Evolutionary conservation across 371 early-diverging fungal species (phyloP).

Genomic region (Mortierella sp.): DNA sequence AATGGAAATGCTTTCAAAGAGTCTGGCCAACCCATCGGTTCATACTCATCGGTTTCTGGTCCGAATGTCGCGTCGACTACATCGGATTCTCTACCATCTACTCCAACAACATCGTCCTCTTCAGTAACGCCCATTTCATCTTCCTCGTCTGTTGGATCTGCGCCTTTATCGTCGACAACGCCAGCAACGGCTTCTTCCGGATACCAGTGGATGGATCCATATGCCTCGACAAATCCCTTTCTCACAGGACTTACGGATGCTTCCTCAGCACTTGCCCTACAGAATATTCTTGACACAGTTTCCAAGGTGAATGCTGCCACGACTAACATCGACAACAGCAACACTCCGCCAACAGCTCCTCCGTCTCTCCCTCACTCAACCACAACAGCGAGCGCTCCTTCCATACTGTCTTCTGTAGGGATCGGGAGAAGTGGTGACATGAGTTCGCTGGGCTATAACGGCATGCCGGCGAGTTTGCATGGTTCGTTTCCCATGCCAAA

Average conservation of each 20-base stretch:
- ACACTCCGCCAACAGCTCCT: neutral
- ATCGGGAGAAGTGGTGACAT: too few species aligned
- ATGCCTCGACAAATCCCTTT: slow-evolving; percentile 5
- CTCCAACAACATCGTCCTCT: neutral
- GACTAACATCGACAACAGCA: slow-evolving; percentile 4
- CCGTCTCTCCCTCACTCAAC: neutral
- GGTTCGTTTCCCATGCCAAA: too few species aligned
- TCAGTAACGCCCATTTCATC: slow-evolving; percentile 2
- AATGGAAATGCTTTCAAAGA: too few species aligned
- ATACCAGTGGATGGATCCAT: too few species aligned
- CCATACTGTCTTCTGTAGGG: too few species aligned
- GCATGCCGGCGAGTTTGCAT: too few species aligned
- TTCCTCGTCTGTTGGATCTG: too few species aligned
- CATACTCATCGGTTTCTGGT: neutral
- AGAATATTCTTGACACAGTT: slow-evolving; percentile 37
- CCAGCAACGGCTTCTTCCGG: neutral
- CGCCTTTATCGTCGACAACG: neutral
- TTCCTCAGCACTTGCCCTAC: slow-evolving; percentile 45
- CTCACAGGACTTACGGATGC: slow-evolving; percentile 36
- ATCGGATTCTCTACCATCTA: too few species aligned
- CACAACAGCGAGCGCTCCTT: too few species aligned
- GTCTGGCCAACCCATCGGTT: neutral
- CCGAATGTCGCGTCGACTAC: neutral
- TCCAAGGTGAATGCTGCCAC: slow-evolving; percentile 43
- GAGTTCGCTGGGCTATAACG: too few species aligned